Evolutionary conservation across 129 eudicot genomes (phyloP), one percentile per base, ranked within the genome.

Genomic region (Flaveria trinervia): DNA sequence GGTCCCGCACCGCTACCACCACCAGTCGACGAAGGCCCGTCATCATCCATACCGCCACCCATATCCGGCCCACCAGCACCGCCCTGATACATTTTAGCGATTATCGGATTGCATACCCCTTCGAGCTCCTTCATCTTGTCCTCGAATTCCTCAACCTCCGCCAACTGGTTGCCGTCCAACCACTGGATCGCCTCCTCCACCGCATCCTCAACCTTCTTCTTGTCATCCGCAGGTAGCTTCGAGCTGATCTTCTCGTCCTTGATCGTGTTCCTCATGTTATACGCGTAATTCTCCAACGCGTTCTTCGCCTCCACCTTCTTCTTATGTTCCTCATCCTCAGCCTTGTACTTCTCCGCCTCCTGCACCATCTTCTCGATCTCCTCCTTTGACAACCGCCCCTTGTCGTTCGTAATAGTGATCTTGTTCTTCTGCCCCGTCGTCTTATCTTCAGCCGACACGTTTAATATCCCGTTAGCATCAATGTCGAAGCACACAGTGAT

Each of bases 391-490:
- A 90, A 86, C 26, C 96, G 80, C 0, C 96, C 96, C 80, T 90
- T 90, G 83, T 90, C 96, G 2, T 88, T 90, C 20, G 96, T 90
- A 71, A 90, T 88, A 0, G 93, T 90, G 76, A 90, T 90, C 83
- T 88, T 90, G 89, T 90, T 90, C 92, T 90, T 90, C 72, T 88
- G 92, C 23, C 96, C 96, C 0, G 96, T 88, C 0, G 96, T 88
- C 60, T 90, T 90, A 77, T 88, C 96, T 68, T 88, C 96, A 0
- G 93, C 96, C 9, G 96, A 90, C 56, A 90, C 96, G 2, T 90
- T 90, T 9, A 90, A 28, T 68, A 88, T 90, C 49, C 97, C 94
- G 33, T 91, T 86, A 57, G 97, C 94, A 68, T 91, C 97, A 12
- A 91, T 91, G 71, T 90, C 91, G 0, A 90, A 90, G 77, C 90